These are phyloP conservation scores for Vitis hybrid DNA, from an alignment of 177 flowering plant species.

Conservation along the genomic window DNA sequence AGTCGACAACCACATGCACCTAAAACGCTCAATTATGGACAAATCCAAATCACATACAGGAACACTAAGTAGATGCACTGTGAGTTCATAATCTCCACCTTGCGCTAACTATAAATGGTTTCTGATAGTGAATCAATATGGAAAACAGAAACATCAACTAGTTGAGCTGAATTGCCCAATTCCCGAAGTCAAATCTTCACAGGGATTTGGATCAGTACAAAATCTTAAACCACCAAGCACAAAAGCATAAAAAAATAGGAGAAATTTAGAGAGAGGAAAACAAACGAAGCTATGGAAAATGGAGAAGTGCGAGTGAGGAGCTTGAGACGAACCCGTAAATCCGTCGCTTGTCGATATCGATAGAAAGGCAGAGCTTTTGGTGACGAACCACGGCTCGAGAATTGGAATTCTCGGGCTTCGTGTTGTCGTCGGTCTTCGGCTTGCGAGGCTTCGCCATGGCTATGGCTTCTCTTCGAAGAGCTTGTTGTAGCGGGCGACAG, in stretches of 20 bases:
- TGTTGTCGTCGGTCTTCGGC: constrained; percentile 59
- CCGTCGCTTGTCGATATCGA: constrained; percentile 69
- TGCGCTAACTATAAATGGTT: no score
- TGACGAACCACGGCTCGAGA: constrained; percentile 72
- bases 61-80: no score
- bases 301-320: not conserved
- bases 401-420: constrained; percentile 49
- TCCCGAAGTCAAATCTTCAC: no score
- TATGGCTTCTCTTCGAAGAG: not conserved
- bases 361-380: constrained; percentile 92
- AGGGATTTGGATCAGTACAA: no score
- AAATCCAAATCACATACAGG: no score
- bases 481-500: no score
- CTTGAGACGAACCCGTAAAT: constrained; percentile 64
- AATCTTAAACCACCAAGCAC: not conserved
- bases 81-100: no score
- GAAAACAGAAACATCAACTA: no score
- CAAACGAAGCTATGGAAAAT: not conserved
- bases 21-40: no score
- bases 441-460: constrained; percentile 93
- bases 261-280: not conserved
- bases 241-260: constrained; percentile 4
- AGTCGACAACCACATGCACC: no score
- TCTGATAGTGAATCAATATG: no score
- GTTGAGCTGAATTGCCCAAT: no score